A percentile compares a stretch with the other conserved stretches of the same genome.
These are phyloP conservation scores for Arthrinium phaeospermum DNA, from an alignment of 2,329 filamentous ascomycete species.

Conservation along the genomic window DNA sequence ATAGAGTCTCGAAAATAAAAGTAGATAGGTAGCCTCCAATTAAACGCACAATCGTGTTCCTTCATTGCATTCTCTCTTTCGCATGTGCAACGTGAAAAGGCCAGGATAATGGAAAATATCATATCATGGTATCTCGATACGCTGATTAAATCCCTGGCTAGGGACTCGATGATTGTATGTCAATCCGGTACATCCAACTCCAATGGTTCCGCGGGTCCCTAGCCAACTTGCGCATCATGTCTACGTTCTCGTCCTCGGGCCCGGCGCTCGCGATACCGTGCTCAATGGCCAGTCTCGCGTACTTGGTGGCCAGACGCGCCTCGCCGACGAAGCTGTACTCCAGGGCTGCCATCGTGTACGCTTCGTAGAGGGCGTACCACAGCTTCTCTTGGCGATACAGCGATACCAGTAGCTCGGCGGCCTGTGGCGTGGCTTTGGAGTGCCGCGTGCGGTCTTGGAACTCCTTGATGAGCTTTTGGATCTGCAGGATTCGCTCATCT, in stretches of 20 bases:
- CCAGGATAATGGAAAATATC: not conserved
- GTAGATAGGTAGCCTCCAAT: not conserved
- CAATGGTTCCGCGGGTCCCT: slow-evolving; percentile 45
- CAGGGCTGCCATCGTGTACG: slow-evolving; percentile 45
- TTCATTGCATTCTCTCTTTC: not conserved
- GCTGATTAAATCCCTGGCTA: not conserved
- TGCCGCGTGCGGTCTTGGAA: slow-evolving; percentile 38
- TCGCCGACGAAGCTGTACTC: slow-evolving; percentile 47
- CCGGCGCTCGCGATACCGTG: slow-evolving; percentile 40
- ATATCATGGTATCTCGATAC: not conserved
- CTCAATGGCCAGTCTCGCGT: slow-evolving; percentile 45
- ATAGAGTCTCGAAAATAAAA: not conserved
- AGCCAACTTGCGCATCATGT: slow-evolving; percentile 41
- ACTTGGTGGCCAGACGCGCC: slow-evolving; percentile 42
- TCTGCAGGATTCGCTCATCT: slow-evolving; percentile 45
- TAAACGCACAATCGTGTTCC: not conserved
- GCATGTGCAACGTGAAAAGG: not conserved
- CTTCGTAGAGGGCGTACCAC: slow-evolving; percentile 41
- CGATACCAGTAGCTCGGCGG: slow-evolving; percentile 46
- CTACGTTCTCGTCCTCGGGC: slow-evolving; percentile 37
- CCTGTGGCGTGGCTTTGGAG: slow-evolving; percentile 41
- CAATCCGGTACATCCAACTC: slow-evolving; percentile 46
- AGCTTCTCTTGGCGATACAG: slow-evolving; percentile 48
- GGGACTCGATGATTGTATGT: not conserved
- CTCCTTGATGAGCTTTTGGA: slow-evolving; percentile 37